A percentile compares a stretch with the other conserved stretches of the same genome.
phyloP scores from a whole-genome alignment of 1,284 basidiomycete genomes.

The Trichosporon ovoides region DNA sequence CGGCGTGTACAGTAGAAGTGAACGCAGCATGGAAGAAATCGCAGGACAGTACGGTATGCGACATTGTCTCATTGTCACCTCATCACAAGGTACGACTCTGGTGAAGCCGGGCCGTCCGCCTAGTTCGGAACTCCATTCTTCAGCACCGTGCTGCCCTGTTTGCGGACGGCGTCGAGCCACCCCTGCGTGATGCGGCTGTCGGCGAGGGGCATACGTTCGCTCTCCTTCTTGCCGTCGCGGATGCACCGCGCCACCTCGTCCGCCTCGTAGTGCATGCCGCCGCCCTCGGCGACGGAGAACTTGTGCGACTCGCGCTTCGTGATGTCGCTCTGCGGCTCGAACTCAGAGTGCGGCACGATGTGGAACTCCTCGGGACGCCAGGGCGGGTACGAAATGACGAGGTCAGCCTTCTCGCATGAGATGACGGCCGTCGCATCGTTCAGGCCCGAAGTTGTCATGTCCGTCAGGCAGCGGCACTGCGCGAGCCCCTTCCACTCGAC shows the following conservation, averaged over 20 bases:
- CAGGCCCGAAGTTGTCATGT: constrained; percentile 27
- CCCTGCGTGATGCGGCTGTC: constrained; percentile 73
- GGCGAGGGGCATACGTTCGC: constrained; percentile 64
- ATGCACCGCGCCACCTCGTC: constrained; percentile 73
- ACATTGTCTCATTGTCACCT: not conserved
- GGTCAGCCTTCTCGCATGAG: constrained; percentile 38
- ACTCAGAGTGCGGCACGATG: constrained; percentile 54
- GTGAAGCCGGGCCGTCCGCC: too few species aligned
- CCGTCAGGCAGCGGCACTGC: constrained; percentile 33
- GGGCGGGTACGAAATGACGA: constrained; percentile 34
- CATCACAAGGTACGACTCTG: not conserved
- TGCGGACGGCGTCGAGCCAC: constrained; percentile 69
- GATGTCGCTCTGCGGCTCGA: constrained; percentile 48
- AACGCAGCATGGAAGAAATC: not conserved
- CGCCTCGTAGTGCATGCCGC: constrained; percentile 49
- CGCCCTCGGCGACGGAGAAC: constrained; percentile 54
- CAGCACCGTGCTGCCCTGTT: constrained; percentile 33
- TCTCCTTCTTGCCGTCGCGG: constrained; percentile 68
- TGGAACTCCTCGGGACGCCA: constrained; percentile 30
- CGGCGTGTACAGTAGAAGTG: not conserved
- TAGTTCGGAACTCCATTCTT: constrained; percentile 19
- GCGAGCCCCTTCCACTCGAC: constrained; percentile 59
- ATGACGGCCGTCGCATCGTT: constrained; percentile 30
- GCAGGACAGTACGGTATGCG: not conserved
- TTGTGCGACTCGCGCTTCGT: constrained; percentile 50